Evolutionary conservation across 1,284 basidiomycete species (phyloP).

Genomic region (Violaceomyces palustris): DNA sequence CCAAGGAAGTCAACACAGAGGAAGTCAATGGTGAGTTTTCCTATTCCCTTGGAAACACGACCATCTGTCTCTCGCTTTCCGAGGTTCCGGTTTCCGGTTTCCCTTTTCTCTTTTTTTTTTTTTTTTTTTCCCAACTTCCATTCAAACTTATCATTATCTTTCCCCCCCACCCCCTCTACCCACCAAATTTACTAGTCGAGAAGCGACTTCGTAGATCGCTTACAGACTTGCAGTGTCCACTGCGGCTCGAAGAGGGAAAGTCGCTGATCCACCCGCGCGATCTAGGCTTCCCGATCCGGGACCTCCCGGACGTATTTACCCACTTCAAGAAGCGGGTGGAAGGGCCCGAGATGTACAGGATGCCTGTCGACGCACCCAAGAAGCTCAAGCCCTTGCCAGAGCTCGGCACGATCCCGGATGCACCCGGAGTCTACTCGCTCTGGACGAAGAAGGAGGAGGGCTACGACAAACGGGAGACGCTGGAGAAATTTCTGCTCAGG

Average conservation of each 20-base stretch:
- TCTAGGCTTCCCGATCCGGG: conserved; percentile 28
- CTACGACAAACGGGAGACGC: conserved; percentile 4
- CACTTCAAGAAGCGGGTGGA: conserved; percentile 45
- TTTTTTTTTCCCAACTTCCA: too few relatives aligned
- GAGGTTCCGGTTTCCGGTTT: too few relatives aligned
- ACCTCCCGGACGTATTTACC: conserved; percentile 45
- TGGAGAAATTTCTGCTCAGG: conserved; percentile 21
- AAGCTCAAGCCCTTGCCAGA: conserved; percentile 32
- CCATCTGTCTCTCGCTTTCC: too few relatives aligned
- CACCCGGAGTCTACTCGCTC: conserved; percentile 14
- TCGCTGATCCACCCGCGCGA: conserved; percentile 17
- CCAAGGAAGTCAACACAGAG: conserved; percentile 53
- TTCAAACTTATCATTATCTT: too few relatives aligned
- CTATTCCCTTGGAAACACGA: too few relatives aligned
- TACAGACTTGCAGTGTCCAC: conserved; percentile 2
- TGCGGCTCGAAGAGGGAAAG: conserved; percentile 21
- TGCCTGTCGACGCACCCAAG: conserved; percentile 18
- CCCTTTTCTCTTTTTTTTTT: too few relatives aligned
- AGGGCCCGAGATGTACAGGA: conserved; percentile 22
- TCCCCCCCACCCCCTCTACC: too few relatives aligned
- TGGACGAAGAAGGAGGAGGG: conserved; percentile 3
- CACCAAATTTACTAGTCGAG: too few relatives aligned
- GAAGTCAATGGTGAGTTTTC: too few relatives aligned
- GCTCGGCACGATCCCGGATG: conserved; percentile 6
- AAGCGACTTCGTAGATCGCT: conserved; percentile 9